Evolutionary conservation across 805 yeast species (phyloP), one percentile per base, ranked within the genome.

Genomic region (Starmerella potacharoeniae): DNA sequence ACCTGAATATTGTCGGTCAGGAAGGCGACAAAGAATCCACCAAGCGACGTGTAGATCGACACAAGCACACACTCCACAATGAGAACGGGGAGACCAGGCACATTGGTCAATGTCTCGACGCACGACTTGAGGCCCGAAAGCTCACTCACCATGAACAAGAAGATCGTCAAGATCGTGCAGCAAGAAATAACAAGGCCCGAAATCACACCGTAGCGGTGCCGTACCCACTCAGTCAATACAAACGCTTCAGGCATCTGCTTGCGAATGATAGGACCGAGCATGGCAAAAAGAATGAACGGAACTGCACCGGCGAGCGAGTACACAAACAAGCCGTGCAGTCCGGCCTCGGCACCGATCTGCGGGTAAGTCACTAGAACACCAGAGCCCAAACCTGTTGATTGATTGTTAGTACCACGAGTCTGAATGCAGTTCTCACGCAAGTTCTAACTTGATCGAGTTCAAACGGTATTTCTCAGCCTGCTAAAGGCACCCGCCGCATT

Each of bases 141-240:
- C 68, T 90, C 97, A 30, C 90, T 84, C 50, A 88, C 84, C 89
- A 88, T 84, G 68, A 83, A 89, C 62, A 90, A 74, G 65, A 82
- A 87, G 77, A 90, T 78, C 8, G 96, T 89, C 60, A 90, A 75
- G 52, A 90, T 78, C 0, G 96, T 86, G 68, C 89, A 86, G 46
- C 80, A 81, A 16, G 93, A 82, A 49, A 90, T 70, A 62, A 87
- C 86, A 60, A 87, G 71, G 0, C 87, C 84, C 3, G 95, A 75
- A 14, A 83, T 69, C 5, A 75, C 66, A 2, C 96, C 97, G 66
- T 77, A 90, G 62, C 96, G 74, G 48, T 79, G 79, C 65, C 86
- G 78, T n/a, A 87, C 91, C 97, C 97, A 90, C 67, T 90, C 96
- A 5, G 96, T 88, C 62, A 90, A 72, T 31, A 90, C 89, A 67